A percentile compares a stretch with the other conserved stretches of the same genome.
These are phyloP conservation scores for Aristolochia contorta DNA, from an alignment of 164 flowering plant species.

Conservation along the genomic window DNA sequence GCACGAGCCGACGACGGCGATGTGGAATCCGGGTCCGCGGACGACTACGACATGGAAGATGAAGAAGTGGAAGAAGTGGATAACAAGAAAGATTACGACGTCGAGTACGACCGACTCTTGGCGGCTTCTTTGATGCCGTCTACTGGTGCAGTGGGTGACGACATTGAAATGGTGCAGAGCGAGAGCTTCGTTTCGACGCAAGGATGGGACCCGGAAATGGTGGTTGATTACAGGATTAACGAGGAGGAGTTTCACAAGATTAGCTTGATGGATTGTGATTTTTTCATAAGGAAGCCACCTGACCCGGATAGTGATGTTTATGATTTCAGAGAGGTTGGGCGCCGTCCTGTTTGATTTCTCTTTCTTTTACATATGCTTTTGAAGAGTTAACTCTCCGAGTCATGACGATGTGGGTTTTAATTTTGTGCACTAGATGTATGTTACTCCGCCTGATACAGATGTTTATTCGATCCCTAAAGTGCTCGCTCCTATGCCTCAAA, in stretches of 20 bases:
- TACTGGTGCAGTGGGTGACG: constrained; percentile 22
- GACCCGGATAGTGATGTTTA: constrained; percentile 89
- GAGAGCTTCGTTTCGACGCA: constrained; percentile 66
- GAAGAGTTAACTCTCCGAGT: background rate
- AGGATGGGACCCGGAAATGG: constrained; percentile 86
- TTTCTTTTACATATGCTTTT: background rate
- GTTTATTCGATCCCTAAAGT: constrained; percentile 83
- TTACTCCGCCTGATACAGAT: constrained; percentile 96
- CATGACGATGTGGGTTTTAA: constrained; percentile 1
- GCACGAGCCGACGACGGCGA: constrained; percentile 69
- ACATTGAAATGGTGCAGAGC: constrained; percentile 54
- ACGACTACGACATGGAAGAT: constrained; percentile 73
- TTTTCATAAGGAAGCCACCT: constrained; percentile 88
- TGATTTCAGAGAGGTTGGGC: constrained; percentile 43
- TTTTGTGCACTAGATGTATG: constrained; percentile 66
- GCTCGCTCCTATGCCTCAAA: constrained; percentile 89
- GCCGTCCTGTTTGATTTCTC: background rate
- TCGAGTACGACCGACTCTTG: constrained; percentile 54
- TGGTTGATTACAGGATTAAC: constrained; percentile 76
- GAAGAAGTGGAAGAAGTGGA: constrained; percentile 84
- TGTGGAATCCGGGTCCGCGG: constrained; percentile 44
- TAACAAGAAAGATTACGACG: constrained; percentile 82
- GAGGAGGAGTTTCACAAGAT: constrained; percentile 96
- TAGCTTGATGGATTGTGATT: constrained; percentile 72
- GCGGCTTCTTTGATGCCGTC: constrained; percentile 8